Evolutionary conservation across 345 rosid genomes (phyloP).

Genomic region (Luvunga scandens): DNA sequence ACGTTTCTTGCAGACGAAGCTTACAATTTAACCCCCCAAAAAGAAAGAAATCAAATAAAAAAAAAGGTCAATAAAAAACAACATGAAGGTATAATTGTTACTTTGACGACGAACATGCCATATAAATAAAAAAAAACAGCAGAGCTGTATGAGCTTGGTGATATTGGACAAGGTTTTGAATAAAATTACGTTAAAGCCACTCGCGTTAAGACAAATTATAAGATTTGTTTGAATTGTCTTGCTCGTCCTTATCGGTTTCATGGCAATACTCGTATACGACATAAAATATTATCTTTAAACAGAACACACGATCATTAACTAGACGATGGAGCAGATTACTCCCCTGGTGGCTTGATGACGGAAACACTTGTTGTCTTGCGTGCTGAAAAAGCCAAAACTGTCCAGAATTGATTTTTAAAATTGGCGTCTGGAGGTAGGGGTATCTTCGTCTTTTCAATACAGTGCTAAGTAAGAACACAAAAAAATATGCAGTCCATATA

Average conservation of each 20-base stretch:
- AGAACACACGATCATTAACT: conserved; percentile 1
- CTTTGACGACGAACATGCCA: conserved; percentile 6
- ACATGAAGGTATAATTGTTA: conserved; percentile 1
- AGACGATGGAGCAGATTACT: neutral
- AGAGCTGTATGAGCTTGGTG: neutral
- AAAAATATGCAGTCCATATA: conserved; percentile 7
- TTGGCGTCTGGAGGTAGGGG: neutral
- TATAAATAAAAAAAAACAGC: neutral
- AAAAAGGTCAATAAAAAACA: neutral
- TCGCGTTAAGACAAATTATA: neutral
- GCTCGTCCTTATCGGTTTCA: conserved; percentile 22
- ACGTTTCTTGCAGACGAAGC: conserved; percentile 15
- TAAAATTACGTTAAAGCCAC: conserved; percentile 14
- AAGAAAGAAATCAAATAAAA: neutral
- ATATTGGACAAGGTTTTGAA: conserved; percentile 6
- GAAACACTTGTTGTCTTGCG: neutral
- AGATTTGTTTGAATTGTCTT: conserved; percentile 12
- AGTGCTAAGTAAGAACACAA: neutral
- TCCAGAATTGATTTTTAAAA: neutral
- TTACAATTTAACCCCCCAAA: neutral
- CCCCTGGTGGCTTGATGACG: neutral
- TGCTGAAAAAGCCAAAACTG: neutral
- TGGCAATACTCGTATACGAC: neutral
- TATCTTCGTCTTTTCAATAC: neutral
- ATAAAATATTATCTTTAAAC: neutral